Base-by-base conservation (phyloP, 176 grass and related monocot genomes). In the Avena sativa region DNA sequence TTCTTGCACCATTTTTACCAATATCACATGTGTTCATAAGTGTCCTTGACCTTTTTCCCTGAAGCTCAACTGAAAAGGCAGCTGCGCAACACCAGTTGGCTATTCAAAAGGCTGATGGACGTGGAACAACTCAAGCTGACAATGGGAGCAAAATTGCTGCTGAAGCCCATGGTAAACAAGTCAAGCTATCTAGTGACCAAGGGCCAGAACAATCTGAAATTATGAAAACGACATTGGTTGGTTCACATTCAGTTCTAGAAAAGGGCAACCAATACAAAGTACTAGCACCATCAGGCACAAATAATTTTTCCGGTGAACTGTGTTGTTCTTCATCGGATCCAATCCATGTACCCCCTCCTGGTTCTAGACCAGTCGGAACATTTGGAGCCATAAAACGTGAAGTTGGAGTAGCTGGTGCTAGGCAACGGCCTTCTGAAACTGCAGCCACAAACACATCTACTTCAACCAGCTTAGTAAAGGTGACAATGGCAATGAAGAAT, bases 321-420 rank as follows among this genome's bases (percentile, higher is more conserved):
- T 91, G 89, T 49, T 93, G 88, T 80, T 96, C 94, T 51, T 86
- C 94, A 8, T 91, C 94, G 46, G 94, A 96, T 77, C 94, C 94
- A 74, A 88, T 96, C 55, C 94, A 96, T 78, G 86, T 93, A 72
- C 91, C 91, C 63, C 89, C 88, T 78, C 85, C 81, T 72, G 91
- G 88, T 72, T 91, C 71, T 44, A 92, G 47, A 89, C 80, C 87
- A 89, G 61, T 81, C 71, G 91, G 87, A 38, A 93, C 69, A 69
- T 83, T 90, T 55, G 94, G 94, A 88, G 88, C 92, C 76, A 93
- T 93, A 72, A 92, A 92, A 50, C 87, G 89, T 84, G 89, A 96
- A 77, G 91, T 96, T 84, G 91, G 94, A 86, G 89, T 88, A 71
- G 91, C 88, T 85, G 94, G 91, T 87, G 57, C 81, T 61, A 73